Evolutionary conservation across 371 early-diverging fungal genomes (phyloP).

Genomic region (Rhizopus sp.): DNA sequence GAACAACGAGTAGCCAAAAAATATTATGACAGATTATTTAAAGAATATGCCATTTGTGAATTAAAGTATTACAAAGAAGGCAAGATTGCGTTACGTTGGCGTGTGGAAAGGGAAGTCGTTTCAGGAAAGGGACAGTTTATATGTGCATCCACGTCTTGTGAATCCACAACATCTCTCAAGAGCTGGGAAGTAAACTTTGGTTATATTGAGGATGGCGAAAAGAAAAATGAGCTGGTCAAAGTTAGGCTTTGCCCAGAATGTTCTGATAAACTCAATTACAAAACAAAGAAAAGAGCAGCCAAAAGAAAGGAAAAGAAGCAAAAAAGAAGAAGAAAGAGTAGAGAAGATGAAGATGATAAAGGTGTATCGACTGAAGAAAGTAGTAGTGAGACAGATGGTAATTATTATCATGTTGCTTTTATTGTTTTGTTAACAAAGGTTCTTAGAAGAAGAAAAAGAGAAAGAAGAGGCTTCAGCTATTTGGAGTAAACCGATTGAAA

Average conservation of each 20-base stretch:
- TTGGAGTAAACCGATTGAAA: conserved; percentile 41
- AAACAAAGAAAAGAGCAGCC: conserved; percentile 35
- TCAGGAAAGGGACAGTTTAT: conserved; percentile 78
- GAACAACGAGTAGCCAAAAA: conserved; percentile 81
- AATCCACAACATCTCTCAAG: conserved; percentile 42
- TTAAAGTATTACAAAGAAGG: conserved; percentile 75
- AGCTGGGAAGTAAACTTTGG: conserved; percentile 91
- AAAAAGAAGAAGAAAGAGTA: conserved; percentile 4
- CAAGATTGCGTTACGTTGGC: conserved; percentile 83
- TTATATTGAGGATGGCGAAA: conserved; percentile 68
- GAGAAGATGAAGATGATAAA: conserved; percentile 13
- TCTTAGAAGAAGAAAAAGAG: conserved; percentile 8
- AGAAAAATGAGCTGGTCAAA: conserved; percentile 83
- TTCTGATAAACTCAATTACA: conserved; percentile 51
- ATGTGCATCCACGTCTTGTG: conserved; percentile 68
- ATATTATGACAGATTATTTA: conserved; percentile 84
- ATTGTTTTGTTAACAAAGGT: background rate
- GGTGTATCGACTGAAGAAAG: conserved; percentile 1
- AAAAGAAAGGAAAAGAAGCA: conserved; percentile 16
- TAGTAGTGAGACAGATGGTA: conserved; percentile 1
- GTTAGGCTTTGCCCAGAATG: conserved; percentile 74
- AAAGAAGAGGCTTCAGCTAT: conserved; percentile 16
- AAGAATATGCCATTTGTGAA: conserved; percentile 85
- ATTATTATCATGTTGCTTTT: no score
- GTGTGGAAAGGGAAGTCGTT: conserved; percentile 77